Evolutionary conservation across 331 rosid genomes (phyloP), one percentile per base, ranked within the genome.

Genomic region (Cydonia oblonga): DNA sequence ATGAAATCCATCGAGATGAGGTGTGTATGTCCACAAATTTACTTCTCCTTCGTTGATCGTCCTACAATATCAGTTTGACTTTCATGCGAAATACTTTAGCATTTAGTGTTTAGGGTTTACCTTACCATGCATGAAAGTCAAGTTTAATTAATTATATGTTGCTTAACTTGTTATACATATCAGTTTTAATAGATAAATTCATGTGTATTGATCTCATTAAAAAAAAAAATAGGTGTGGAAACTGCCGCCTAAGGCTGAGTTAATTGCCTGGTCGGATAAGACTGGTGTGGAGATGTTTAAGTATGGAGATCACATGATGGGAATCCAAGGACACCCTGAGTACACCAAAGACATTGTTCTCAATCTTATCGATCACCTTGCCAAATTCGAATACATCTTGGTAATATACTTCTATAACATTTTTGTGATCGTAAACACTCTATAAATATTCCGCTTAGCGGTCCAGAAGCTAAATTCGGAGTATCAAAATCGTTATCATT

Each of bases 291-390:
- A 93, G 69, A 86, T 91, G 86, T 93, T 91, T 35, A 84, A 29
- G 76, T 81, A 78, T 63, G 96, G 90, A 22, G 91, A 93, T 20
- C 87, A 91, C 83, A 85, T 93, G 1, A 73, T 93, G 87, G 96
- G 98, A 25, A 93, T 91, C 76, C 98, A 93, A 71, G 98, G 98
- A 12, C 98, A 90, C 81, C 97, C 98, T 9, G 98, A 93, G 75
- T 93, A 87, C 83, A 82, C 81, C 70, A 51, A 73, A 49, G 98
- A 93, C 79, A 89, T 93, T 57, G 89, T 93, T 40, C 69, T 82
- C 0, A 86, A 89, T 75, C 91, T 90, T 15, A 82, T 89, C 53
- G 92, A 93, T 38, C 98, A 91, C 18, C 85, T 93, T 4, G 76
- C 79, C n/a, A 81, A 81, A 3, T 83, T 78, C 11, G 59, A 79